Evolutionary conservation across 1,139 yeast genomes (phyloP), one percentile per base, ranked within the genome.

Genomic region (Pichiaceae sp.): DNA sequence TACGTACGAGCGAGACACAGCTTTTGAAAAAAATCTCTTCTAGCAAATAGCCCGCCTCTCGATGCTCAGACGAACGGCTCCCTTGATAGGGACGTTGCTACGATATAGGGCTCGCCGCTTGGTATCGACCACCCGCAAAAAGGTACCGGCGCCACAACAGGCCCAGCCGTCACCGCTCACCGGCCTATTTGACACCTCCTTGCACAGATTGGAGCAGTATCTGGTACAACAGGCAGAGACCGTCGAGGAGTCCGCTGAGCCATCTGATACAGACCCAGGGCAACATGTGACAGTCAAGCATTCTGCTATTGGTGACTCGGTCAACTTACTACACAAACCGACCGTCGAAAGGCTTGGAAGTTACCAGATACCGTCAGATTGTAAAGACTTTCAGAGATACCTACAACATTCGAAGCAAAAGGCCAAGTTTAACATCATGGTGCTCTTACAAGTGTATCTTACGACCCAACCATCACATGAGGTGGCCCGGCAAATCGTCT

Each of bases 141-240:
- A 29, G n/a, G 16, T 12, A 17, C 33, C n/a, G 17, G 26, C 7
- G 14, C 9, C 5, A 12, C 26, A 5, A 14, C 16, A 19, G 16
- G 14, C 23, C 12, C 31, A 29, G n/a, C 28, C 23, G 7, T 25
- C 17, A 27, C 33, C 5, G 27, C 33, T 21, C 20, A 36, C 27
- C 5, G 27, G 25, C 31, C 33, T 31, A 12, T 35, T 27, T 21
- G 18, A 17, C 24, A 32, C 21, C 36, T 39, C 31, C 14, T 24
- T 28, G 20, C 17, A 14, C 12, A 35, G 26, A 4, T 17, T 35
- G 34, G 34, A 31, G 17, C 26, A 31, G 4, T 35, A 16, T 17
- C 14, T 35, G 23, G 30, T 35, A 6, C 18, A 27, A 2, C 38
- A 30, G 25, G 32, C 32, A 11, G 24, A 21, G 7, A n/a, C n/a